phyloP scores from a whole-genome alignment of 108 stramenopile genomes.

The Nannochloropsis salina region DNA sequence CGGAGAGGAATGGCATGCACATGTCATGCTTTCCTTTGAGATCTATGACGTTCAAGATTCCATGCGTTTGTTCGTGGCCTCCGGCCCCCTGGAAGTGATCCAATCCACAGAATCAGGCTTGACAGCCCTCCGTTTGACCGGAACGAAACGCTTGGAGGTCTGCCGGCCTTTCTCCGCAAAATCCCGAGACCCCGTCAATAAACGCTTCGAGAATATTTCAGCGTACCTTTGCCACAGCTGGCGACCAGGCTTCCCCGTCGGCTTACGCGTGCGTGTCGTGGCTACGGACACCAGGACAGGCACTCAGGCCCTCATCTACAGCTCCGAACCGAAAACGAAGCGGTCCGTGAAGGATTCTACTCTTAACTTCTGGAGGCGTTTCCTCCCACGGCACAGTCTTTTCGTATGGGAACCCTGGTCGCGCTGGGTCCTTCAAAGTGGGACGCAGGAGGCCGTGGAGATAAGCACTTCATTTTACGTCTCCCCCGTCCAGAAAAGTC shows the following conservation, averaged over 20 bases:
- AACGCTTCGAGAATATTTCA: not conserved
- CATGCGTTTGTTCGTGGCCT: not conserved
- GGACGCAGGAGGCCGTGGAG: not conserved
- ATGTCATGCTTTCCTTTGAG: not conserved
- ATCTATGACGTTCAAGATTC: not conserved
- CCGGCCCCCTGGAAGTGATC: not conserved
- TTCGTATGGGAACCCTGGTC: not conserved
- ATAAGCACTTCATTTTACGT: not conserved
- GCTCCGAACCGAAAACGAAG: not conserved
- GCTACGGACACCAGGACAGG: not conserved
- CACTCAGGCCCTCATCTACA: not conserved
- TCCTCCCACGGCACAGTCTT: not conserved
- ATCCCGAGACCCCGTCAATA: not conserved
- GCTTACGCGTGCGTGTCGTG: not conserved
- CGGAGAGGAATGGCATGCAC: not conserved
- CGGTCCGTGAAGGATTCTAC: not conserved
- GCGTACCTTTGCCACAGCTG: not conserved
- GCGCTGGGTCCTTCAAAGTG: not conserved
- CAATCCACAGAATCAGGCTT: not conserved
- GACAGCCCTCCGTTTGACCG: not conserved
- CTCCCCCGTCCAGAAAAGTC: not conserved
- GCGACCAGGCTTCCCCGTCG: not conserved
- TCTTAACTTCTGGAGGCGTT: not conserved
- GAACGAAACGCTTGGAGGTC: not conserved
- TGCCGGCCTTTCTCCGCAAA: not conserved